Conservation (phyloP, 2,329 filamentous ascomycete genomes). For the Triangularia verruculosa region DNA sequence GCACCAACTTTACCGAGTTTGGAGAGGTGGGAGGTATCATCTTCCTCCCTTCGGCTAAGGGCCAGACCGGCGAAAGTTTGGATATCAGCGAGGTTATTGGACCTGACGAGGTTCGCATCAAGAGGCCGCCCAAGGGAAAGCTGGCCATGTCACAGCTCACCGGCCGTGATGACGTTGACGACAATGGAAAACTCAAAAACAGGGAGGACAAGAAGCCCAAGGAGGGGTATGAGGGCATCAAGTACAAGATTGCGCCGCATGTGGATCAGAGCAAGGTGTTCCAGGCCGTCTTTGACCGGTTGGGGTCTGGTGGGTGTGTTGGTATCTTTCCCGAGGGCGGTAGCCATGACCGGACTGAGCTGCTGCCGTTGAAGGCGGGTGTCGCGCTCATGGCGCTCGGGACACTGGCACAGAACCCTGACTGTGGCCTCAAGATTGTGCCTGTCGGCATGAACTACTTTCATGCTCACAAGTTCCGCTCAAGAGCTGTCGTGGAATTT, state of each 20-base stretch:
- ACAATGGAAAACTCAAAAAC: slow-evolving; percentile 61
- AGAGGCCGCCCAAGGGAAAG: slow-evolving; percentile 79
- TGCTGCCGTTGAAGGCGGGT: slow-evolving; percentile 90
- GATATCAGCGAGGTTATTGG: slow-evolving; percentile 81
- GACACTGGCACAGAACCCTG: slow-evolving; percentile 76
- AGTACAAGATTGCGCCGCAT: slow-evolving; percentile 85
- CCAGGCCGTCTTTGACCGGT: slow-evolving; percentile 81
- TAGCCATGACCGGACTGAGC: slow-evolving; percentile 88
- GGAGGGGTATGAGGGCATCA: slow-evolving; percentile 69
- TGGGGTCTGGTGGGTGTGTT: slow-evolving; percentile 81
- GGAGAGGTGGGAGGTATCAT: slow-evolving; percentile 78
- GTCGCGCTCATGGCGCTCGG: slow-evolving; percentile 98
- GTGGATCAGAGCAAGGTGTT: slow-evolving; percentile 94
- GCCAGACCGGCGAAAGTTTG: slow-evolving; percentile 70
- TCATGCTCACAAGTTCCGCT: slow-evolving; percentile 97
- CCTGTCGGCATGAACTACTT: slow-evolving; percentile 99
- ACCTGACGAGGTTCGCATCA: slow-evolving; percentile 77
- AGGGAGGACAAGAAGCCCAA: slow-evolving; percentile 51
- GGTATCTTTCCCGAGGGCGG: slow-evolving; percentile 97
- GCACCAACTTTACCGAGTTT: slow-evolving; percentile 76
- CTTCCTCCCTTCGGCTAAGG: slow-evolving; percentile 81
- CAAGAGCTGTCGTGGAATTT: slow-evolving; percentile 92
- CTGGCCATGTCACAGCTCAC: slow-evolving; percentile 78
- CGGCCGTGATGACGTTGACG: slow-evolving; percentile 68
- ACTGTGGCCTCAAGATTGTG: slow-evolving; percentile 89